Percentiles rank a stretch among this genome's conserved stretches.
Conservation (phyloP, 768 basidiomycete species). For the Trametes elegans region DNA sequence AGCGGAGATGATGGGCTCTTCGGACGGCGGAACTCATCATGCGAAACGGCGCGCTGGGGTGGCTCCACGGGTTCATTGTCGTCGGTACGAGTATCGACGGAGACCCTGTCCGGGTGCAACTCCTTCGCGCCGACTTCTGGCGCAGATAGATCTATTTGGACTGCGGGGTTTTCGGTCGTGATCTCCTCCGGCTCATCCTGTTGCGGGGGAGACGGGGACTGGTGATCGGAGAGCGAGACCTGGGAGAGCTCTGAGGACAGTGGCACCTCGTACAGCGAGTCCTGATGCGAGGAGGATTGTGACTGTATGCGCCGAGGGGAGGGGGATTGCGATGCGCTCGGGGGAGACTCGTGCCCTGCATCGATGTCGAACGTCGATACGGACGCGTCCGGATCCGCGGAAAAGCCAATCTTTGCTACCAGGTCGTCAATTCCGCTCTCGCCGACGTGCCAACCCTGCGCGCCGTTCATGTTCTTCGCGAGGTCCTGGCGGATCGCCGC, state of each 20-base stretch:
- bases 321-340: conserved; percentile 12
- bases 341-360: conserved; percentile 28
- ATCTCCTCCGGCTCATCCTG: conserved; percentile 13
- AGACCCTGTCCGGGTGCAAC: background rate
- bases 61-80: background rate
- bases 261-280: conserved; percentile 25
- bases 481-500: conserved; percentile 63
- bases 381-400: conserved; percentile 42
- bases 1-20: conserved; percentile 10
- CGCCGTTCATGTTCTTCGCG: conserved; percentile 43
- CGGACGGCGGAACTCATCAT: conserved; percentile 12
- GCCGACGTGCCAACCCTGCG: conserved; percentile 35
- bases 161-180: conserved; percentile 16
- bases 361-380: conserved; percentile 61
- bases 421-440: conserved; percentile 23
- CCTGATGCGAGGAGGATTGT: conserved; percentile 17
- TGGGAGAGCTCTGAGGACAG: conserved; percentile 25
- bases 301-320: conserved; percentile 26
- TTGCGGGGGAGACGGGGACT: conserved; percentile 14
- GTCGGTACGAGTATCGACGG: background rate
- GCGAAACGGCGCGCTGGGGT: conserved; percentile 10
- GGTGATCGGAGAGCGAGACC: conserved; percentile 15
- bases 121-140: conserved; percentile 6
- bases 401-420: conserved; percentile 35
- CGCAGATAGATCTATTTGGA: conserved; percentile 22